Percentiles rank a stretch among this genome's conserved stretches.
Evolutionary conservation across 2,329 filamentous ascomycete genomes (phyloP).

Genomic region (Orbilia blumenaviensis): DNA sequence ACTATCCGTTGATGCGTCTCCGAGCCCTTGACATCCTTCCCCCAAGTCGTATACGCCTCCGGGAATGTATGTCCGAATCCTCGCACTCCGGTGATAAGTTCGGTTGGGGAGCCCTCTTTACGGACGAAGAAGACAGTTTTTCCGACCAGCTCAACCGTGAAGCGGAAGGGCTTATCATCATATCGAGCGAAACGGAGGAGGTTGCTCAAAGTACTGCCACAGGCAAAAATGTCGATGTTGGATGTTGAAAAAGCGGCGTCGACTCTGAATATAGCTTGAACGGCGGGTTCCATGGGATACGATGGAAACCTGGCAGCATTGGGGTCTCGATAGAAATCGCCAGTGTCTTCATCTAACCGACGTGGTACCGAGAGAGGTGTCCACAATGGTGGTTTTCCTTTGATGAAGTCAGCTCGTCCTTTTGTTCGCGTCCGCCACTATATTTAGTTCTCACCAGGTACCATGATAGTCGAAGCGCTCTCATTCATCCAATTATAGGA

Average conservation of each 20-base stretch:
- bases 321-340: conserved; percentile 66
- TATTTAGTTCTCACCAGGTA: conserved; percentile 62
- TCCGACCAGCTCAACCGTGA: conserved; percentile 68
- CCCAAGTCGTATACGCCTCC: conserved; percentile 73
- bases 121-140: conserved; percentile 72
- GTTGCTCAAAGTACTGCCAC: conserved; percentile 70
- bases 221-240: conserved; percentile 68
- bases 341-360: conserved; percentile 63
- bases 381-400: conserved; percentile 67
- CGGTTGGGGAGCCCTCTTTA: conserved; percentile 69
- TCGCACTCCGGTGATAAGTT: conserved; percentile 66
- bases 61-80: conserved; percentile 75
- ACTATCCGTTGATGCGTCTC: conserved; percentile 39
- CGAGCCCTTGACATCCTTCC: conserved; percentile 63
- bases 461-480: conserved; percentile 61
- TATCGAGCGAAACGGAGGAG: conserved; percentile 68
- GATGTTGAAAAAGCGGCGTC: conserved; percentile 60
- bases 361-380: conserved; percentile 61
- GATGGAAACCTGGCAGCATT: conserved; percentile 66
- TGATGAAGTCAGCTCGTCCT: conserved; percentile 25
- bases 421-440: conserved; percentile 21
- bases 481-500: conserved; percentile 67
- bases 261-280: conserved; percentile 62
- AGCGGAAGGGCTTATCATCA: conserved; percentile 66
- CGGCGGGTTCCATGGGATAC: conserved; percentile 66